Evolutionary conservation across 805 yeast species (phyloP).

Genomic region (Teunomyces atbi): DNA sequence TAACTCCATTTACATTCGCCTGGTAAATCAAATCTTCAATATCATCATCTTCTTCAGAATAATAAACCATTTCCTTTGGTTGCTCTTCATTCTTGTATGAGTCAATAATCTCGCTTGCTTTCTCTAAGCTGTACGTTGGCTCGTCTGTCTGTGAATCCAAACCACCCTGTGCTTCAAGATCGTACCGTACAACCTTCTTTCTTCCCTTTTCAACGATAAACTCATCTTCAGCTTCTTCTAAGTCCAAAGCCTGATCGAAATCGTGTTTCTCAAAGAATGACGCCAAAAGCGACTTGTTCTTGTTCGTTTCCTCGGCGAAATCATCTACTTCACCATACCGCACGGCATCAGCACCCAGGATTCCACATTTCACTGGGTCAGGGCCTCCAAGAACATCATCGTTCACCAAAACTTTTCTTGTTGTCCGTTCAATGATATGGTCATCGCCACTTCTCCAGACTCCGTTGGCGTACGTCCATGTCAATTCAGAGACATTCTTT

Average conservation of each 20-base stretch:
- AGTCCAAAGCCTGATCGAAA: conserved; percentile 36
- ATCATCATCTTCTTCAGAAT: conserved; percentile 41
- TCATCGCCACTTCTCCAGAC: conserved; percentile 80
- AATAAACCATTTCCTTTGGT: conserved; percentile 30
- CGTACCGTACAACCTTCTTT: conserved; percentile 29
- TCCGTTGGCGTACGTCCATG: conserved; percentile 58
- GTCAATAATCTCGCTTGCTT: conserved; percentile 14
- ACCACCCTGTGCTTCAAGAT: conserved; percentile 33
- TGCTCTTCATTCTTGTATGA: conserved; percentile 12
- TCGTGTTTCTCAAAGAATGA: conserved; percentile 30
- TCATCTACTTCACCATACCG: conserved; percentile 22
- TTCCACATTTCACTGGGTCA: conserved; percentile 19
- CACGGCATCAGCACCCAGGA: conserved; percentile 23
- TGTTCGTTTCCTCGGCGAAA: conserved; percentile 19
- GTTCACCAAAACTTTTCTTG: conserved; percentile 7
- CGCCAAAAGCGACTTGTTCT: conserved; percentile 34
- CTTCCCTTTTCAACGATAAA: conserved; percentile 38
- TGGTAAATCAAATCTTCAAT: conserved; percentile 25
- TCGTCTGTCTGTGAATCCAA: conserved; percentile 11
- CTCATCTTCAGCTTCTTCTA: conserved; percentile 34
- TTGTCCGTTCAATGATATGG: conserved; percentile 67
- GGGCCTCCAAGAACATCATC: conserved; percentile 10
- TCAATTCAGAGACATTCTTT: conserved; percentile 59
- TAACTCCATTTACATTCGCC: conserved; percentile 27
- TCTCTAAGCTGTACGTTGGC: conserved; percentile 1